phyloP scores from a whole-genome alignment of 495 filamentous ascomycete genomes.

The Penicillium steckii region DNA sequence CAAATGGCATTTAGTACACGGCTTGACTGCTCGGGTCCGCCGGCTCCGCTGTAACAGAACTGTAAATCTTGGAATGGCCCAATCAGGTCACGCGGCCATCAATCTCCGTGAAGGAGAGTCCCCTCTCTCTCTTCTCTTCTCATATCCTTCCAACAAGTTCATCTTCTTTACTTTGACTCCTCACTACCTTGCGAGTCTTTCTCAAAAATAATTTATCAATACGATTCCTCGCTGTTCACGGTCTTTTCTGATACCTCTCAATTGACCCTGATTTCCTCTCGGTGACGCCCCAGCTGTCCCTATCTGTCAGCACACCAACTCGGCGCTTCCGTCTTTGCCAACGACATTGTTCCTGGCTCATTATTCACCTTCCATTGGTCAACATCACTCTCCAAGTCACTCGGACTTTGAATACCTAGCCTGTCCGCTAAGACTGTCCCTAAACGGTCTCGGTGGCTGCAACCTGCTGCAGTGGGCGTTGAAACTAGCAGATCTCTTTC shows the following conservation, averaged over 20 bases:
- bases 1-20: background rate
- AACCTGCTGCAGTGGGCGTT: slow-evolving; percentile 19
- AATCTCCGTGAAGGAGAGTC: slow-evolving; percentile 4
- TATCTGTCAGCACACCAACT: slow-evolving; percentile 6
- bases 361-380: slow-evolving; percentile 4
- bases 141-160: background rate
- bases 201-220: background rate
- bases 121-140: slow-evolving; percentile 6
- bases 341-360: slow-evolving; percentile 10
- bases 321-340: slow-evolving; percentile 1
- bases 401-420: background rate
- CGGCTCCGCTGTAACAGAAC: background rate
- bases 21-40: slow-evolving; percentile 16
- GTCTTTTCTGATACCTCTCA: background rate
- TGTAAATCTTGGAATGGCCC: slow-evolving; percentile 4
- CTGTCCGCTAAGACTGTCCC: slow-evolving; percentile 1
- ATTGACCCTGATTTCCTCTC: slow-evolving; percentile 1
- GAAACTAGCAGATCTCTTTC: slow-evolving; percentile 22
- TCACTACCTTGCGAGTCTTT: background rate
- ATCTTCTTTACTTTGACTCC: background rate
- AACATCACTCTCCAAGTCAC: background rate
- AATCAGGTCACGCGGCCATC: slow-evolving; percentile 9
- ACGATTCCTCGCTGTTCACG: background rate
- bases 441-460: slow-evolving; percentile 8
- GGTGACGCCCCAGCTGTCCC: background rate